phyloP scores from a whole-genome alignment of 2,329 filamentous ascomycete genomes.

The Penicillium brevicompactum region DNA sequence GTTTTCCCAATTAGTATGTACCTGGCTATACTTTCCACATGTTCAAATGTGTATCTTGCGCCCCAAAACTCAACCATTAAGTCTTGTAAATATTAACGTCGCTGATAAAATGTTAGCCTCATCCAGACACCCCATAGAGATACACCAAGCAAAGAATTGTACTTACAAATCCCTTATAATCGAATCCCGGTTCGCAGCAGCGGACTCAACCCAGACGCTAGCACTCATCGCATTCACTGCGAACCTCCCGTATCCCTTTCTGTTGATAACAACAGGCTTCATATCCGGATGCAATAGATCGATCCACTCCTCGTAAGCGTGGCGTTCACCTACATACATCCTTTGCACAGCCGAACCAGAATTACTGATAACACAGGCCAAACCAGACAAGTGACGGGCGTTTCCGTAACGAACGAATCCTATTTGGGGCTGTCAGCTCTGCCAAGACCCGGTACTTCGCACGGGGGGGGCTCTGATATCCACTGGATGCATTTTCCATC shows the following conservation, averaged over 20 bases:
- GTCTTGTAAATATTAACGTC: conserved; percentile 15
- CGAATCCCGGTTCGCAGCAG: conserved; percentile 36
- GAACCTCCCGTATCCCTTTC: conserved; percentile 62
- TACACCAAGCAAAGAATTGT: not conserved
- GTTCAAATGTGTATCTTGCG: not conserved
- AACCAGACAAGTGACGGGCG: conserved; percentile 51
- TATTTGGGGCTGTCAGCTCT: conserved; percentile 23
- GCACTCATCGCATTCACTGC: conserved; percentile 56
- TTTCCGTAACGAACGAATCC: conserved; percentile 56
- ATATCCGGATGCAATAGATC: conserved; percentile 60
- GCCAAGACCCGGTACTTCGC: not conserved
- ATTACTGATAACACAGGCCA: conserved; percentile 61
- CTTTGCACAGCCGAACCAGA: conserved; percentile 51
- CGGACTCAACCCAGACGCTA: conserved; percentile 62
- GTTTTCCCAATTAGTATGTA: not conserved
- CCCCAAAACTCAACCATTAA: not conserved
- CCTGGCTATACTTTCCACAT: not conserved
- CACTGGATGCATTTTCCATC: not conserved
- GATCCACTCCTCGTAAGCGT: conserved; percentile 64
- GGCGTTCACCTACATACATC: conserved; percentile 63
- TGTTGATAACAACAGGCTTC: conserved; percentile 59
- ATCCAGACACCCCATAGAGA: too few relatives aligned
- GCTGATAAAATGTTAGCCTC: conserved; percentile 2
- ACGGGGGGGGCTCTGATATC: not conserved
- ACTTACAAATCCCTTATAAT: conserved; percentile 17